phyloP scores from a whole-genome alignment of 169 alveolate genomes.

The Sarcocystis neurona region DNA sequence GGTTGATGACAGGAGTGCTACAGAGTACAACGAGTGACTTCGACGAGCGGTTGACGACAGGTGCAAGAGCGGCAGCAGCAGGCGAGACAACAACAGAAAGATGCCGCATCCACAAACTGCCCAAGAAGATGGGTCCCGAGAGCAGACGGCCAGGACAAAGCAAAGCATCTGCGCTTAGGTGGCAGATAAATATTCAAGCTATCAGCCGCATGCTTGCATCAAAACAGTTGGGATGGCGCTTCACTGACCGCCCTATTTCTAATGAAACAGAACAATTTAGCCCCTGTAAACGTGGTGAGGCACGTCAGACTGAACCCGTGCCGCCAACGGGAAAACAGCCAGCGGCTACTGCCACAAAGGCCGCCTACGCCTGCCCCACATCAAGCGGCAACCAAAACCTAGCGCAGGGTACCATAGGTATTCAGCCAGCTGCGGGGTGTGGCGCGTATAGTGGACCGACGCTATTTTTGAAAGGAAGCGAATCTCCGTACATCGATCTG shows the following conservation, averaged over 20 bases:
- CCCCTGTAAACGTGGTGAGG: no score
- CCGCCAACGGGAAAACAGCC: no score
- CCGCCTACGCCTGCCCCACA: background rate
- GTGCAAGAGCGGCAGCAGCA: no score
- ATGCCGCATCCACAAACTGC: no score
- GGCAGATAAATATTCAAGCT: background rate
- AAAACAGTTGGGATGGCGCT: background rate
- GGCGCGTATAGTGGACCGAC: background rate
- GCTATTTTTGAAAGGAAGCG: background rate
- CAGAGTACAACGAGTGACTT: no score
- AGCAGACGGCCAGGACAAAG: background rate
- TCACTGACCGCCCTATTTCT: no score
- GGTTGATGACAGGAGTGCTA: slow-evolving; percentile 16
- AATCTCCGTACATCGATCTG: background rate
- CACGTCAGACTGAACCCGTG: no score
- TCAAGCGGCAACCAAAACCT: background rate
- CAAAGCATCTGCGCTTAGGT: background rate
- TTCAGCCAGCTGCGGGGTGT: background rate
- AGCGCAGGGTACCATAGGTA: background rate
- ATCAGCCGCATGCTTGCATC: background rate
- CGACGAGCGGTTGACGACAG: no score
- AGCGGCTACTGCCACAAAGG: background rate
- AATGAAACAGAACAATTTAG: no score
- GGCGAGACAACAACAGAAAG: no score
- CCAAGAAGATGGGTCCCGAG: background rate